A percentile compares a stretch with the other conserved stretches of the same genome.
Evolutionary conservation across 2,329 filamentous ascomycete genomes (phyloP).

Genomic region (Aciculosporium take): DNA sequence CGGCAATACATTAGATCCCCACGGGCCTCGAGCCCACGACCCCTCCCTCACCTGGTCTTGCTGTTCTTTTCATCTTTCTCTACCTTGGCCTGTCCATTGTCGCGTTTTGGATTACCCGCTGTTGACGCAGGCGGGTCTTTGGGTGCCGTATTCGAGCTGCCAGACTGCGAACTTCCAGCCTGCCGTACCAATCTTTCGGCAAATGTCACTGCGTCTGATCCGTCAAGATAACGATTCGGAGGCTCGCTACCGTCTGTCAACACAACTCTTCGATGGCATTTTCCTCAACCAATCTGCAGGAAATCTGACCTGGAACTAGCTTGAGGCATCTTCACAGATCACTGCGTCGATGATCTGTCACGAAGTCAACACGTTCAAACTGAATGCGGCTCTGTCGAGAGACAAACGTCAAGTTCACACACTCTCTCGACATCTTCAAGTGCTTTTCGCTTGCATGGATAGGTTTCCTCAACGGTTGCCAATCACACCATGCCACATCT

Average conservation of each 20-base stretch:
- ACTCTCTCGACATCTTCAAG: not conserved
- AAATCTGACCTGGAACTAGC: not conserved
- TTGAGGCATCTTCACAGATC: not conserved
- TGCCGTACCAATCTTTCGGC: not conserved
- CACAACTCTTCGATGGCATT: not conserved
- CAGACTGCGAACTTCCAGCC: not conserved
- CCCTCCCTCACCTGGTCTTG: not conserved
- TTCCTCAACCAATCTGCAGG: not conserved
- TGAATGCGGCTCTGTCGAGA: not conserved
- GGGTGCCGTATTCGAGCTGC: not conserved
- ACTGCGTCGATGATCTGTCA: not conserved
- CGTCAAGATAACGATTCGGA: not conserved
- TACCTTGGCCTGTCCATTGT: not conserved
- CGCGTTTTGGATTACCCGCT: not conserved
- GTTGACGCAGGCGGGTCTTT: not conserved
- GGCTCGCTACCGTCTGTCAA: not conserved
- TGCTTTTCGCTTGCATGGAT: not conserved
- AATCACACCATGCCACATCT: slow-evolving; percentile 17
- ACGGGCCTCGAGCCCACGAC: too few relatives aligned
- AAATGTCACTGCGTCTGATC: not conserved
- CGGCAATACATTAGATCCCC: too few relatives aligned
- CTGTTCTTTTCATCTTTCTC: not conserved
- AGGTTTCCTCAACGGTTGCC: slow-evolving; percentile 5
- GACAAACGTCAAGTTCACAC: not conserved
- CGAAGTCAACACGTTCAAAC: not conserved